phyloP scores from a whole-genome alignment of 75 land plant genomes.

The Gnetum montanum region DNA sequence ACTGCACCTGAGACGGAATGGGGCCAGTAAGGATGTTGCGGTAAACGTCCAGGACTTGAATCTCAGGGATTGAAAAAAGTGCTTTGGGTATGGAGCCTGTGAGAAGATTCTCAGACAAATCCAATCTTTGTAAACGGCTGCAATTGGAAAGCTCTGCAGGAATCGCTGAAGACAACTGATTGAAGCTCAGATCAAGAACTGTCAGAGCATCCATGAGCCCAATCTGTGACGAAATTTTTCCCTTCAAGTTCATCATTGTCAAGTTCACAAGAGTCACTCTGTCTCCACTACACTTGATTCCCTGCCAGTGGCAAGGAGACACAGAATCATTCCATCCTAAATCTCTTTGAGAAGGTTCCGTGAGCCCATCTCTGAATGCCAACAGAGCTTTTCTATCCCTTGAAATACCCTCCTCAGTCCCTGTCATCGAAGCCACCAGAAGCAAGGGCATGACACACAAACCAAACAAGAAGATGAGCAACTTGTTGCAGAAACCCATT shows the following conservation, averaged over 20 bases:
- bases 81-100: slow-evolving; percentile 15
- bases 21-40: slow-evolving; percentile 14
- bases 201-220: slow-evolving; percentile 23
- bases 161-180: slow-evolving; percentile 28
- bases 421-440: background rate
- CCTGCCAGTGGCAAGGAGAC: slow-evolving; percentile 15
- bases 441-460: background rate
- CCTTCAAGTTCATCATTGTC: slow-evolving; percentile 21
- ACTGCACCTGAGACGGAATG: slow-evolving; percentile 21
- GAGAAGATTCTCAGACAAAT: slow-evolving; percentile 7
- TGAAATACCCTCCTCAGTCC: no score
- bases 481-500: no score
- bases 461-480: background rate
- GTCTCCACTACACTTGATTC: slow-evolving; percentile 7
- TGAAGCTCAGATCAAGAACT: slow-evolving; percentile 25
- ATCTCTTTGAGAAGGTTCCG: background rate
- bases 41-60: slow-evolving; percentile 11
- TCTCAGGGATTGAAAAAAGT: slow-evolving; percentile 3
- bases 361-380: background rate
- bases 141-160: slow-evolving; percentile 28
- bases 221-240: slow-evolving; percentile 40
- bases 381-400: slow-evolving; percentile 4
- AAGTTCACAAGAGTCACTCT: slow-evolving; percentile 18
- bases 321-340: slow-evolving; percentile 1
- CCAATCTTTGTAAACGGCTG: slow-evolving; percentile 6